A percentile compares a stretch with the other conserved stretches of the same genome.
Conservation (phyloP, 2,329 filamentous ascomycete species). For the Cordyceps sp. region DNA sequence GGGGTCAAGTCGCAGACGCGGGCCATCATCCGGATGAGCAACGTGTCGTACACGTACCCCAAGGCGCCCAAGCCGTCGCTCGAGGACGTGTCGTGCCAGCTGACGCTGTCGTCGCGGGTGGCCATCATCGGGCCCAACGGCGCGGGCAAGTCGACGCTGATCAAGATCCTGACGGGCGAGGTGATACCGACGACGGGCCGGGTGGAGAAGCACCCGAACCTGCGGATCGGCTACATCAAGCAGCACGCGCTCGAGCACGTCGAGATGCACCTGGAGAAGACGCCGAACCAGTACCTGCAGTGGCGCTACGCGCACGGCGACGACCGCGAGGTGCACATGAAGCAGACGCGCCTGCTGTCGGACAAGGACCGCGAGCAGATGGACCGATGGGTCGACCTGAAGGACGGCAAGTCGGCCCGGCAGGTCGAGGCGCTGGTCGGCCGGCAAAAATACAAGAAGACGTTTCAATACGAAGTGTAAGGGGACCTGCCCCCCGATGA, state of each 20-base stretch:
- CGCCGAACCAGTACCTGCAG: constrained; percentile 94
- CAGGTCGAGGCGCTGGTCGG: constrained; percentile 83
- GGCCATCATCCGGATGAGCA: constrained; percentile 87
- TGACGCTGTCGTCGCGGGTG: constrained; percentile 79
- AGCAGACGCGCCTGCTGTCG: constrained; percentile 85
- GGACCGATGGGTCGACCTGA: constrained; percentile 74
- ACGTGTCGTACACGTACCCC: constrained; percentile 90
- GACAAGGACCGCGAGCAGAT: constrained; percentile 77
- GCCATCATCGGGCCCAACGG: constrained; percentile 96
- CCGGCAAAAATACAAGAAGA: constrained; percentile 98
- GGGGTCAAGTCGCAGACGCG: constrained; percentile 92
- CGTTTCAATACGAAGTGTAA: constrained; percentile 92
- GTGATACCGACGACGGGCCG: constrained; percentile 66
- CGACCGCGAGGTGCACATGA: constrained; percentile 91
- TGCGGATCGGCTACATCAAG: constrained; percentile 99
- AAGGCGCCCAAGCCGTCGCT: constrained; percentile 76
- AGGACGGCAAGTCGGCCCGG: constrained; percentile 61
- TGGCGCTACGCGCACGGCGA: constrained; percentile 97
- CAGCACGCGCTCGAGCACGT: constrained; percentile 98
- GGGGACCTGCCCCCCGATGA: constrained; percentile 11
- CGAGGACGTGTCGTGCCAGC: constrained; percentile 67
- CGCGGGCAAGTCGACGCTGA: constrained; percentile 94
- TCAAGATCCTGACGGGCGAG: constrained; percentile 93
- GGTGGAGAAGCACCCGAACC: constrained; percentile 96
- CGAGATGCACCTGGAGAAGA: constrained; percentile 99